A percentile compares a stretch with the other conserved stretches of the same genome.
phyloP scores from a whole-genome alignment of 2,329 filamentous ascomycete genomes.

The Karstenula rhodostoma region DNA sequence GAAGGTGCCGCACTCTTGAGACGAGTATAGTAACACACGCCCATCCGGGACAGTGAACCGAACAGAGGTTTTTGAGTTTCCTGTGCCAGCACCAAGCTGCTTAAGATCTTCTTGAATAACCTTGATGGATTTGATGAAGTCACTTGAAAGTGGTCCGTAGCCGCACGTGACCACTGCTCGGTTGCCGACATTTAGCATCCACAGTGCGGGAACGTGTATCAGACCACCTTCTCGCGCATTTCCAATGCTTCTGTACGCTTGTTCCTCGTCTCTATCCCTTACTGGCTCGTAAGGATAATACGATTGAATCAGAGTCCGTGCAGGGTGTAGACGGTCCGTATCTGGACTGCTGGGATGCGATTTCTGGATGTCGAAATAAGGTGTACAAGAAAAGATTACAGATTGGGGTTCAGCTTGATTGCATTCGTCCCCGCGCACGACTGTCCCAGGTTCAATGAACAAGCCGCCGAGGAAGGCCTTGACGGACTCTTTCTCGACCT shows the following conservation, averaged over 20 bases:
- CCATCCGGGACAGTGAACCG: conserved; percentile 33
- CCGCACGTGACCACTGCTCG: conserved; percentile 39
- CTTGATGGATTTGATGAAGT: conserved; percentile 38
- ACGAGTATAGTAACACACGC: conserved; percentile 31
- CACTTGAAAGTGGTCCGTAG: conserved; percentile 28
- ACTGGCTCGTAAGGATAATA: conserved; percentile 44
- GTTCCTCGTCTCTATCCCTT: conserved; percentile 39
- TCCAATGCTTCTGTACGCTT: conserved; percentile 37
- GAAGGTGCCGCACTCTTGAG: conserved; percentile 34
- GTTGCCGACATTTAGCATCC: conserved; percentile 41
- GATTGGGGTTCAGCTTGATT: conserved; percentile 27
- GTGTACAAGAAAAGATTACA: conserved; percentile 43
- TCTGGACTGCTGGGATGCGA: neutral
- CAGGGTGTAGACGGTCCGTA: conserved; percentile 25
- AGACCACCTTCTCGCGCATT: conserved; percentile 26
- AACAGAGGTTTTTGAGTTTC: conserved; percentile 25
- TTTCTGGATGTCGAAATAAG: conserved; percentile 33
- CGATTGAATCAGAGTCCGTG: conserved; percentile 41
- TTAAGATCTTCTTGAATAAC: conserved; percentile 32
- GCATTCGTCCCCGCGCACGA: conserved; percentile 38
- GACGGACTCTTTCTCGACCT: conserved; percentile 36
- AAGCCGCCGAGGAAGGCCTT: conserved; percentile 36
- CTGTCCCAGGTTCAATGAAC: conserved; percentile 46
- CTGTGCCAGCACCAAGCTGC: conserved; percentile 9
- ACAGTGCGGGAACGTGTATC: conserved; percentile 40